Evolutionary conservation across 1,284 basidiomycete species (phyloP).

Genomic region (Rhodofomes roseus): DNA sequence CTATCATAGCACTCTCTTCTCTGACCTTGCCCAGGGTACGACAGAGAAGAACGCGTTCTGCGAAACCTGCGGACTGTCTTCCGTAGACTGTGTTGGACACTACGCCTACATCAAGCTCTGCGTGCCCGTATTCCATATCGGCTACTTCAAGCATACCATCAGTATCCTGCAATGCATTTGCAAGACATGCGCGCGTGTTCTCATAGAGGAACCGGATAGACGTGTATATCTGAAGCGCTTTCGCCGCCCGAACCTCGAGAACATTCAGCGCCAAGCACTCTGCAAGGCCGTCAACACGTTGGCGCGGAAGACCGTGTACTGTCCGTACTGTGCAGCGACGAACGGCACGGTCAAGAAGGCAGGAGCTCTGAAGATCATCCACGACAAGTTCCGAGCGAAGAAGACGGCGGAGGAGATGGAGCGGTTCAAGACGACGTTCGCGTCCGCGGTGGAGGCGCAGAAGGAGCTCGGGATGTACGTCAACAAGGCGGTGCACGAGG

Average conservation of each 20-base stretch:
- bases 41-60: conserved; percentile 92
- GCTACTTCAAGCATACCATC: conserved; percentile 96
- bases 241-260: conserved; percentile 88
- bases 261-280: conserved; percentile 84
- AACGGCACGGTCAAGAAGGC: conserved; percentile 98
- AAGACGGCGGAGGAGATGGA: conserved; percentile 90
- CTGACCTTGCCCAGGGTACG: conserved; percentile 64
- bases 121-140: conserved; percentile 97
- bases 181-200: conserved; percentile 95
- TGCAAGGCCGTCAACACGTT: conserved; percentile 88
- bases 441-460: conserved; percentile 80
- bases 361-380: conserved; percentile 92
- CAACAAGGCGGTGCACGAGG: conserved; percentile 88
- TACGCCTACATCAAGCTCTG: conserved; percentile 97
- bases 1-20: conserved; percentile 4
- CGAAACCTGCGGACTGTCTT: conserved; percentile 91
- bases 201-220: conserved; percentile 89
- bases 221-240: conserved; percentile 86
- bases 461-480: conserved; percentile 86
- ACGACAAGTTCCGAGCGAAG: conserved; percentile 96
- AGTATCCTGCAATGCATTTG: conserved; percentile 94
- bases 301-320: conserved; percentile 90
- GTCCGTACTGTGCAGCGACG: conserved; percentile 89
- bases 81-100: conserved; percentile 96
- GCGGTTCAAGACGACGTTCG: conserved; percentile 85